Evolutionary conservation across 306 rosid species (phyloP), one percentile per base, ranked within the genome.

Genomic region (Fragaria iinumae): DNA sequence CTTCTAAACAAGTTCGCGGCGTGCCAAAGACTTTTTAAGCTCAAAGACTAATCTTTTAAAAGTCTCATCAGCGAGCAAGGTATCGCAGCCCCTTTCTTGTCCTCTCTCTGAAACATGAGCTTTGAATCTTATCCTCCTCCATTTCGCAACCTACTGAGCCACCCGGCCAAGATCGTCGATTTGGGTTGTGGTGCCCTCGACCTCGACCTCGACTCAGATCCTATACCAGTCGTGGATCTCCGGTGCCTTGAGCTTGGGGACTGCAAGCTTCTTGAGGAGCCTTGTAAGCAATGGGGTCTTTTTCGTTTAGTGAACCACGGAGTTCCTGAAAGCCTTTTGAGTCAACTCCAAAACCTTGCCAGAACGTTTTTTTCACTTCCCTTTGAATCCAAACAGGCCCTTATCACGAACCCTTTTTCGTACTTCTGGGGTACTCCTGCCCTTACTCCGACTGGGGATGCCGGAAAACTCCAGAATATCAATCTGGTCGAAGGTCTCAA

Each of bases 391-490:
- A 91, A 91, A 80, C 83, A 82, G 69, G 77, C 32, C 34, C 73
- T 89, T 66, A 82, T 81, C 23, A 77, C 4, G 2, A 70, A 34
- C 44, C 90, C 92, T 29, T 20, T 88, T 34, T 74, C 89, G 11
- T 90, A 91, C 73, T 89, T 91, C 84, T 89, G 91, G 92, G 97
- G 97, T 38, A 91, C 91, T 36, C 88, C 95, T 73, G 89, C 77
- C 64, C 88, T 89, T 4, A 80, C 87, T 29, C 87, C 86, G 1
- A 74, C 90, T 16, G 94, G 94, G 20, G 47, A 76, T 11, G 76
- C 90, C 50, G 34, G 9, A 8, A 57, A 60, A 14, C 68, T 79
- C 48, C 81, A 76, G 27, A 80, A 80, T 69, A 64, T 85, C 79
- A 87, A 88, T 45, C 85, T 84, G 93, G 89, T 90, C 39, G 97